These are phyloP conservation scores for Cladorrhinum samala DNA, from an alignment of 495 filamentous ascomycete species.

Conservation along the genomic window DNA sequence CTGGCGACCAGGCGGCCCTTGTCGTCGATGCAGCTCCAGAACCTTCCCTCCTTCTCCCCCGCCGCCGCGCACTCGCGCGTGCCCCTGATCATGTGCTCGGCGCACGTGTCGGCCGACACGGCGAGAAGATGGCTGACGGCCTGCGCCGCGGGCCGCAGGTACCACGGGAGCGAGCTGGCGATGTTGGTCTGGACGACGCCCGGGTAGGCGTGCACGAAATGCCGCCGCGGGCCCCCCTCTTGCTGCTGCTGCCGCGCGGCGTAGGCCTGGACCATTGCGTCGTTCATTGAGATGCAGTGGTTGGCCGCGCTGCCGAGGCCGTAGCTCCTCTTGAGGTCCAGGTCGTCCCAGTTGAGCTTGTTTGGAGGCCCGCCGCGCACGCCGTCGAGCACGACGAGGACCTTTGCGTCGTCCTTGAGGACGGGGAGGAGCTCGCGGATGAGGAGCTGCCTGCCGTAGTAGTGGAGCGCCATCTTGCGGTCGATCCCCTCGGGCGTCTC, in stretches of 20 bases:
- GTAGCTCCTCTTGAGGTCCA: constrained; percentile 16
- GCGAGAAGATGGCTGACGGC: neutral
- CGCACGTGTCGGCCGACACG: constrained; percentile 14
- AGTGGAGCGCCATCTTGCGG: constrained; percentile 24
- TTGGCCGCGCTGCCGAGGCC: constrained; percentile 13
- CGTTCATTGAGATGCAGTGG: constrained; percentile 19
- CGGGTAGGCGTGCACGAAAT: constrained; percentile 20
- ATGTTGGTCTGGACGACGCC: constrained; percentile 15
- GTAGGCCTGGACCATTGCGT: constrained; percentile 18
- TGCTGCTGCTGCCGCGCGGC: constrained; percentile 8
- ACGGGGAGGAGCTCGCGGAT: constrained; percentile 20
- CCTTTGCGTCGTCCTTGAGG: constrained; percentile 12
- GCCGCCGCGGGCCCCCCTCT: constrained; percentile 1
- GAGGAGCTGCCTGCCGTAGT: constrained; percentile 23
- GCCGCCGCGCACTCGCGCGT: neutral
- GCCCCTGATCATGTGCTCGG: constrained; percentile 14
- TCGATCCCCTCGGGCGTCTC: constrained; percentile 24
- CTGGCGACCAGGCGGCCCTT: constrained; percentile 12
- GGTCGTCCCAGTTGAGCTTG: constrained; percentile 22
- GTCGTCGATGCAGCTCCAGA: constrained; percentile 19
- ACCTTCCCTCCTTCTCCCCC: constrained; percentile 7
- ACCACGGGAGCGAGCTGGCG: constrained; percentile 8
- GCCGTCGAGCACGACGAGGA: constrained; percentile 17
- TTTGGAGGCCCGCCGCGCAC: constrained; percentile 2
- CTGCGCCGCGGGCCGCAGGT: constrained; percentile 1